Evolutionary conservation across 352 stramenopile genomes (phyloP), one percentile per base, ranked within the genome.

Genomic region (Aphanomyces invadans): DNA sequence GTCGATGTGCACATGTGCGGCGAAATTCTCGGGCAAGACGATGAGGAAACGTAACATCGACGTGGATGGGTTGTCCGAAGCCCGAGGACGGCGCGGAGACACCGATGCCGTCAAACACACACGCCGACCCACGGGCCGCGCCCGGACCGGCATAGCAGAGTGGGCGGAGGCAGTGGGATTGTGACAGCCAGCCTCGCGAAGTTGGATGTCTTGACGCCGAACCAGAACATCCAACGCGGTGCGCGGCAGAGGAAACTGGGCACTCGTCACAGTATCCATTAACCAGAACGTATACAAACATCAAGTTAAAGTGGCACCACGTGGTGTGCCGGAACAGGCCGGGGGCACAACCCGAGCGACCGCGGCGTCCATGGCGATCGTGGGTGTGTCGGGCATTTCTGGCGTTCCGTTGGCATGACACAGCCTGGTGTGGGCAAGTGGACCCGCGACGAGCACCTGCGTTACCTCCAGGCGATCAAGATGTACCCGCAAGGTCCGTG

Each of bases 381-480:
- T n/a, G n/a, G n/a, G n/a, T n/a, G n/a, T n/a, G 44, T 4, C 12
- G 19, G 36, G 7, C 36, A 42, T 15, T 42, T 42, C 36, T 7
- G 36, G 15, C 36, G 36, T 42, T 42, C 15, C 36, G 36, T 15
- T 42, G 15, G 10, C 12, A 21, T n/a, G 33, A 23, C 55, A 28
- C 36, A 45, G 36, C 36, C 33, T 21, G 55, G 55, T 19, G 55
- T 64, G 0, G 60, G 60, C 29, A 67, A 67, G n/a, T 67, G 66
- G 66, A 66, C 66, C 2, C 55, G 55, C 11, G 39, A 68, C 7
- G 66, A 71, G 31, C 85, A 94, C 73, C 81, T 92, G 53, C 84
- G 86, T 51, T 94, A 92, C 62, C 73, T 94, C 21, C 78, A 90
- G 46, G 79, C 76, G 38, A 79, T 87, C 62, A 73, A 82, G 53